Conservation (phyloP, 2,329 filamentous ascomycete species). For the Saccharata proteae region DNA sequence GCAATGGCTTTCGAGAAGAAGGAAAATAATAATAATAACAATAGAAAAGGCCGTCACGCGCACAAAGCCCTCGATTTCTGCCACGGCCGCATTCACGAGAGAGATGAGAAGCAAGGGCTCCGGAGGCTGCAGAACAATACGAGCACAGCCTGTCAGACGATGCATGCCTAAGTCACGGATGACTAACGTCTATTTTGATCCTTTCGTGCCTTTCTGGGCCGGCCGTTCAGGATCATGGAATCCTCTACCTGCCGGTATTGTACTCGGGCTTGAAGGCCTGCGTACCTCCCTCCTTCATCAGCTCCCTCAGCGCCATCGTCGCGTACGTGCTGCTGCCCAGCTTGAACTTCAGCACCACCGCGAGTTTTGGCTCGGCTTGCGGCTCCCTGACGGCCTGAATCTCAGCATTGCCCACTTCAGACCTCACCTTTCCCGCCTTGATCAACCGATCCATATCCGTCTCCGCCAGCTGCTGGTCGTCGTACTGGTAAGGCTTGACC, state of each 20-base stretch:
- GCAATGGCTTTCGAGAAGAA: too few species aligned
- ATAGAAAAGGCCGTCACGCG: too few species aligned
- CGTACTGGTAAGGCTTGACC: constrained; percentile 38
- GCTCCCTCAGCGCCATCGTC: constrained; percentile 68
- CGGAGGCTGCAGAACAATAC: too few species aligned
- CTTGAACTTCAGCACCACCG: constrained; percentile 61
- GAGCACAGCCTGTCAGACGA: too few species aligned
- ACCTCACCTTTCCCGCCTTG: constrained; percentile 28
- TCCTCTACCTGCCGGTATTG: not conserved
- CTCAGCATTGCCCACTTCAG: constrained; percentile 11
- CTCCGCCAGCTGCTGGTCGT: constrained; percentile 72
- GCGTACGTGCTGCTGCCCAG: constrained; percentile 72
- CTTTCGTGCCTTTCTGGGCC: too few species aligned
- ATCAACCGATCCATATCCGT: constrained; percentile 67
- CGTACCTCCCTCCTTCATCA: constrained; percentile 57
- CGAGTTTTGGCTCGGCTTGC: constrained; percentile 39
- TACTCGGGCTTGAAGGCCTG: constrained; percentile 51
- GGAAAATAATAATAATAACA: too few species aligned
- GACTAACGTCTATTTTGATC: too few species aligned
- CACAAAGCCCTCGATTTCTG: too few species aligned
- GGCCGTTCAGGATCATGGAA: too few species aligned
- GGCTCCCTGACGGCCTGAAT: constrained; percentile 17
- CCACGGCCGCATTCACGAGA: too few species aligned
- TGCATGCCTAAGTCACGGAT: too few species aligned
- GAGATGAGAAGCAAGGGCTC: too few species aligned